phyloP scores from a whole-genome alignment of 805 yeast species.

The Candida vaughaniae region DNA sequence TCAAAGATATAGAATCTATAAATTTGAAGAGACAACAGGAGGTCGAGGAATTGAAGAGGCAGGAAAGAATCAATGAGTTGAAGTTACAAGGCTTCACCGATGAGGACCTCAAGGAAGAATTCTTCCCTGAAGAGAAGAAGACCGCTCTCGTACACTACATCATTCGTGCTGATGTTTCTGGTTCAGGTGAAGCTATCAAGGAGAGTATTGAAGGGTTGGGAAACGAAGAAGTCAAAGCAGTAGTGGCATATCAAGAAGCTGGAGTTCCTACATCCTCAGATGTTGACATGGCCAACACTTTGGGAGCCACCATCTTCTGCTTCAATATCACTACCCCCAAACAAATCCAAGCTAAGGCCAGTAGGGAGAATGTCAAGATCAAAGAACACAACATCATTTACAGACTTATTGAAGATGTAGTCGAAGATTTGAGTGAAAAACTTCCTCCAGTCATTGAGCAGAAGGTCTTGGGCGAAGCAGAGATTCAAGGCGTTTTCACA shows the following conservation, averaged over 20 bases:
- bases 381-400: constrained; percentile 78
- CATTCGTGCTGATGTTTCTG: constrained; percentile 88
- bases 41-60: constrained; percentile 50
- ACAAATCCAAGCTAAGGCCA: constrained; percentile 60
- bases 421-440: constrained; percentile 55
- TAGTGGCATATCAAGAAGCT: constrained; percentile 71
- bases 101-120: constrained; percentile 37
- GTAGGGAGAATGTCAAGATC: constrained; percentile 53
- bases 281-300: constrained; percentile 38
- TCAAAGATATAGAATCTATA: constrained; percentile 63
- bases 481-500: constrained; percentile 68
- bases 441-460: constrained; percentile 67
- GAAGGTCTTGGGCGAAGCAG: constrained; percentile 64
- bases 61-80: constrained; percentile 55
- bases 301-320: constrained; percentile 67
- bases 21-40: constrained; percentile 65
- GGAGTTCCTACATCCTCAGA: constrained; percentile 64
- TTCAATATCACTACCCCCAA: constrained; percentile 74
- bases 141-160: constrained; percentile 53
- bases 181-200: constrained; percentile 89
- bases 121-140: constrained; percentile 18
- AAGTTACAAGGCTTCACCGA: constrained; percentile 59
- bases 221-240: constrained; percentile 74
- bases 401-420: constrained; percentile 81
- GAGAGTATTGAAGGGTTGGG: constrained; percentile 84